These are phyloP conservation scores for Phytopythium cucurbitacearum DNA, from an alignment of 352 stramenopile species.

Conservation along the genomic window DNA sequence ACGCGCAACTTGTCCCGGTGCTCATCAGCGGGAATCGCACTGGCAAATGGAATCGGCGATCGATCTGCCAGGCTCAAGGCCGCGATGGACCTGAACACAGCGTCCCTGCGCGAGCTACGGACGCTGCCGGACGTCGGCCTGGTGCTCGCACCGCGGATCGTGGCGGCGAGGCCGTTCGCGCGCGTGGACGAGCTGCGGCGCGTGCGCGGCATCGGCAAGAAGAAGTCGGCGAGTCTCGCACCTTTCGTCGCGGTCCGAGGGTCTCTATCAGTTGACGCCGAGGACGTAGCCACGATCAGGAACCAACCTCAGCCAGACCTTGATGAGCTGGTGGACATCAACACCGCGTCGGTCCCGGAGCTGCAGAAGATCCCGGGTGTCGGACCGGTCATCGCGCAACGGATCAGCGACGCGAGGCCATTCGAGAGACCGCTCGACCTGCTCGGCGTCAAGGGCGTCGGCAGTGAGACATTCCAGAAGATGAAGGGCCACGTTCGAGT, in stretches of 20 bases:
- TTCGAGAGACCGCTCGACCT: conserved; percentile 49
- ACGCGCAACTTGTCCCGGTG: neutral
- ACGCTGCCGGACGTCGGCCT: conserved; percentile 37
- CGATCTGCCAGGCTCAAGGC: no score
- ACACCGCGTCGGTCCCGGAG: conserved; percentile 30
- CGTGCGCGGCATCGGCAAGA: conserved; percentile 39
- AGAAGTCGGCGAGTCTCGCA: neutral
- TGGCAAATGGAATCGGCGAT: no score
- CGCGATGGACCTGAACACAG: conserved; percentile 27
- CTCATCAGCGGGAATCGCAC: no score
- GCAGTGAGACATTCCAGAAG: neutral
- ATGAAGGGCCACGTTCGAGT: neutral
- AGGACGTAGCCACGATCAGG: neutral
- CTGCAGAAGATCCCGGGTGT: conserved; percentile 38
- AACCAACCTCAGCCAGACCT: neutral
- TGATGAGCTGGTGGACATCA: conserved; percentile 31
- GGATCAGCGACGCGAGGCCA: conserved; percentile 40
- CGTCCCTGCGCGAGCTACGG: conserved; percentile 26
- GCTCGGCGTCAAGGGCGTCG: conserved; percentile 43
- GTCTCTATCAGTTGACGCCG: neutral
- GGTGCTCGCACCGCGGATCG: conserved; percentile 32
- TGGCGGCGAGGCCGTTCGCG: conserved; percentile 38
- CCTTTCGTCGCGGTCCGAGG: neutral
- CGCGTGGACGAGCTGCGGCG: conserved; percentile 27
- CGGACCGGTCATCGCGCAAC: conserved; percentile 27